A percentile compares a stretch with the other conserved stretches of the same genome.
These are phyloP conservation scores for Neoboletus magnificus DNA, from an alignment of 768 basidiomycete genomes.

Conservation along the genomic window DNA sequence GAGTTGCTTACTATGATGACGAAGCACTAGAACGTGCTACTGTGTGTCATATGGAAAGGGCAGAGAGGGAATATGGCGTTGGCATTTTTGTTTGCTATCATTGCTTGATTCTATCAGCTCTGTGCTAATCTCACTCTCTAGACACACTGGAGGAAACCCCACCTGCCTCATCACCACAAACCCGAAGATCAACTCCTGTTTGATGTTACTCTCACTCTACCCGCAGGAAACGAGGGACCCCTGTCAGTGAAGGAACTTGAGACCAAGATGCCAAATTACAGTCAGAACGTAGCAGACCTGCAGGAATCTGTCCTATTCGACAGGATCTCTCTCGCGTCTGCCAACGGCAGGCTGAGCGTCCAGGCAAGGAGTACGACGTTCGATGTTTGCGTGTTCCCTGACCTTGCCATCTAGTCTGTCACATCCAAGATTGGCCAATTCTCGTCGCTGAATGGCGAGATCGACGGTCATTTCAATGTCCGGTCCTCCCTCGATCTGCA, in stretches of 20 bases:
- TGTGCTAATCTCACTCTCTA: slow-evolving; percentile 9
- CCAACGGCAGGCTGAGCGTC: slow-evolving; percentile 34
- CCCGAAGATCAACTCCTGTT: slow-evolving; percentile 27
- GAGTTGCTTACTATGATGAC: slow-evolving; percentile 23
- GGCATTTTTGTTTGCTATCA: slow-evolving; percentile 33
- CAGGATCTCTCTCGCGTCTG: slow-evolving; percentile 32
- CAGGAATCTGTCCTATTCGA: slow-evolving; percentile 36
- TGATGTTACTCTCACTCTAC: slow-evolving; percentile 38
- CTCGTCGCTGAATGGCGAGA: slow-evolving; percentile 42
- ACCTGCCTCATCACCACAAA: neutral
- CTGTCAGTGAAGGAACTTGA: slow-evolving; percentile 40
- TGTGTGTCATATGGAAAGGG: slow-evolving; percentile 31
- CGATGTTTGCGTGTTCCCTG: neutral
- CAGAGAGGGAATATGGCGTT: slow-evolving; percentile 24
- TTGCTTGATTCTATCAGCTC: neutral
- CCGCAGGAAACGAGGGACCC: slow-evolving; percentile 23
- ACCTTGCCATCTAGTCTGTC: slow-evolving; percentile 30
- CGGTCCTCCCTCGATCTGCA: slow-evolving; percentile 33
- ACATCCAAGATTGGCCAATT: slow-evolving; percentile 27
- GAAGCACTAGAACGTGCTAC: slow-evolving; percentile 19
- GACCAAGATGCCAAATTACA: slow-evolving; percentile 41
- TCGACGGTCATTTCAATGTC: slow-evolving; percentile 42
- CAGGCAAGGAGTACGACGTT: slow-evolving; percentile 26
- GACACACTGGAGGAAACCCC: slow-evolving; percentile 27
- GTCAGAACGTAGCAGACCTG: slow-evolving; percentile 37